These are phyloP conservation scores for Astragalus glycyphyllos DNA, from an alignment of 306 rosid species.

Conservation along the genomic window DNA sequence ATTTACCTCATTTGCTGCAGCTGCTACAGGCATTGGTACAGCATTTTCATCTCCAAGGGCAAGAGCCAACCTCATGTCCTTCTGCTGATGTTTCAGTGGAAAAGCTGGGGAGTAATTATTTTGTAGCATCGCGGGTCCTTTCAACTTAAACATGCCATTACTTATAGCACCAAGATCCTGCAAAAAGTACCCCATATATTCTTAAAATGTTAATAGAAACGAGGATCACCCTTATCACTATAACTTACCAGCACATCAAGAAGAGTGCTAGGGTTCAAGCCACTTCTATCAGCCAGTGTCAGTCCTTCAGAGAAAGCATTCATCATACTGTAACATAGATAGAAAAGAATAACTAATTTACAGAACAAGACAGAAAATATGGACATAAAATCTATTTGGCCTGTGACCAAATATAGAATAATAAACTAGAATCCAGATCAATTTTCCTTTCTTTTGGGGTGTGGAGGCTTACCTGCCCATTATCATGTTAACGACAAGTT, in stretches of 20 bases:
- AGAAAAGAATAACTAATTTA: conserved; percentile 28
- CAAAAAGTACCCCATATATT: conserved; percentile 30
- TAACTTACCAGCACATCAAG: conserved; percentile 78
- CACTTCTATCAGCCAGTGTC: conserved; percentile 70
- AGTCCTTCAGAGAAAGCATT: conserved; percentile 92
- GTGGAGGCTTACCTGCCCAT: conserved; percentile 82
- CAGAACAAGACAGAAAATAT: conserved; percentile 25
- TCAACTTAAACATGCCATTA: conserved; percentile 77
- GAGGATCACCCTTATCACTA: conserved; percentile 15
- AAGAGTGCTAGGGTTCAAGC: conserved; percentile 69
- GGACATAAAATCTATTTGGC: conserved; percentile 13
- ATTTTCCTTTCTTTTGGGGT: conserved; percentile 5
- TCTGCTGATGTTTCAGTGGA: conserved; percentile 92
- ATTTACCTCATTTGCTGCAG: conserved; percentile 84
- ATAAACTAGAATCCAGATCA: conserved; percentile 24
- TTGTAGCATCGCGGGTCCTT: conserved; percentile 78
- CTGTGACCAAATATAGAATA: conserved; percentile 7
- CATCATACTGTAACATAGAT: conserved; percentile 64
- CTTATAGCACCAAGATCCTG: conserved; percentile 79
- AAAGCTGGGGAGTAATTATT: conserved; percentile 76
- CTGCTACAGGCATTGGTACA: conserved; percentile 81
- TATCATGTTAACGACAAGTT: conserved; percentile 94
- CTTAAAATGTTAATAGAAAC: conserved; percentile 17
- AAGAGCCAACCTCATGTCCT: conserved; percentile 93
- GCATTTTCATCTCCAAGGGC: conserved; percentile 80